Evolutionary conservation across 1,139 yeast genomes (phyloP).

Genomic region (Debaryomyces subglobosus): DNA sequence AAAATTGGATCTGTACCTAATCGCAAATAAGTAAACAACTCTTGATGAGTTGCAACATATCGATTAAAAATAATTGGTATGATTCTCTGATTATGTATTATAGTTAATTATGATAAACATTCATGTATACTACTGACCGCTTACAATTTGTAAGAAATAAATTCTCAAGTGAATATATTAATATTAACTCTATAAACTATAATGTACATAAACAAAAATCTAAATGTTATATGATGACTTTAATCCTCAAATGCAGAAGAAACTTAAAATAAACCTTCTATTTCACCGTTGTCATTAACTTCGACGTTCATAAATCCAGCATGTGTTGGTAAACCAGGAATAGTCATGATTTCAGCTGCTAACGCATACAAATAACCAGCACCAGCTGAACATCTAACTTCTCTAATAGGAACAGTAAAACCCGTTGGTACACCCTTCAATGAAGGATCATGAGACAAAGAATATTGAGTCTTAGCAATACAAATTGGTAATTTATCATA

Average conservation of each 20-base stretch:
- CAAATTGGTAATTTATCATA: constrained; percentile 77
- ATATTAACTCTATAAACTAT: constrained; percentile 3
- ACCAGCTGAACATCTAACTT: constrained; percentile 78
- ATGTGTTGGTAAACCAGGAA: constrained; percentile 82
- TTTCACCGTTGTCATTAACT: constrained; percentile 75
- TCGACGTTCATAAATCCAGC: constrained; percentile 87
- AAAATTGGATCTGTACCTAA: constrained; percentile 1
- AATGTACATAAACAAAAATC: constrained; percentile 5
- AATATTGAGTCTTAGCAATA: constrained; percentile 83
- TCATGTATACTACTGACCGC: neutral
- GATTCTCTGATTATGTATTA: constrained; percentile 10
- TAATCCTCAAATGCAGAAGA: neutral
- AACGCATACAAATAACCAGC: constrained; percentile 83
- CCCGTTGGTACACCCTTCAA: constrained; percentile 82
- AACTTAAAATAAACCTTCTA: constrained; percentile 69
- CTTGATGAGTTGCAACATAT: constrained; percentile 3
- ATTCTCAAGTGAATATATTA: constrained; percentile 1
- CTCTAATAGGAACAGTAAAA: constrained; percentile 78
- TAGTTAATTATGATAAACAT: constrained; percentile 8
- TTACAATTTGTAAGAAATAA: no score
- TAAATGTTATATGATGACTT: neutral
- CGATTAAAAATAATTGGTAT: neutral
- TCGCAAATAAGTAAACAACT: constrained; percentile 2
- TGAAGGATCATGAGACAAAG: constrained; percentile 79
- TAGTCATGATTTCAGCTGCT: constrained; percentile 83